Evolutionary conservation across 345 rosid genomes (phyloP).

Genomic region (Barbarea vulgaris): DNA sequence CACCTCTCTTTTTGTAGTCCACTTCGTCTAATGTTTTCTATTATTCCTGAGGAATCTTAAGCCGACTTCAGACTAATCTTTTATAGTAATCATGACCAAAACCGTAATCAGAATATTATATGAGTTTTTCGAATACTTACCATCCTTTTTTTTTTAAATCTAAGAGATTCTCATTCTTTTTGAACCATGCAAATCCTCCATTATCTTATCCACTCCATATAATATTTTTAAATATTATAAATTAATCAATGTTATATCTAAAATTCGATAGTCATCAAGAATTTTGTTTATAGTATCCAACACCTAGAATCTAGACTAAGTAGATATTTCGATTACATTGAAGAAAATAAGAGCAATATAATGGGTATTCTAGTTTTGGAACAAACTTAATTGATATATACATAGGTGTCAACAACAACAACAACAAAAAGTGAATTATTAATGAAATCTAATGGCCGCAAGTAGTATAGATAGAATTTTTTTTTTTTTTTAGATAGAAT

Average conservation of each 20-base stretch:
- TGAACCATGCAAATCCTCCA: not conserved
- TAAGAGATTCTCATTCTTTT: not conserved
- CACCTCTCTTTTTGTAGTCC: not conserved
- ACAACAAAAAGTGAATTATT: not conserved
- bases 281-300: not conserved
- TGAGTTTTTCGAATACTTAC: not conserved
- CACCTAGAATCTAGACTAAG: not conserved
- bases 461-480: not conserved
- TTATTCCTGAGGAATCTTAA: too few relatives aligned
- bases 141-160: too few relatives aligned
- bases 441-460: not conserved
- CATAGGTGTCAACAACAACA: not conserved
- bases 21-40: not conserved
- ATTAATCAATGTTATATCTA: not conserved
- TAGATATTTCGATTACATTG: not conserved
- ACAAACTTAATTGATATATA: slow-evolving; percentile 1
- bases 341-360: not conserved
- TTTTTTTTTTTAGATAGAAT: not conserved
- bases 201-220: not conserved
- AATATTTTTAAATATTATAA: not conserved
- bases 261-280: not conserved
- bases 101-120: not conserved
- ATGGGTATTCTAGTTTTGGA: not conserved
- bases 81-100: not conserved
- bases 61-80: too few relatives aligned